Percentiles rank a stretch among this genome's conserved stretches.
Conservation (phyloP, 2,329 filamentous ascomycete genomes). For the Venturia oleaginea region DNA sequence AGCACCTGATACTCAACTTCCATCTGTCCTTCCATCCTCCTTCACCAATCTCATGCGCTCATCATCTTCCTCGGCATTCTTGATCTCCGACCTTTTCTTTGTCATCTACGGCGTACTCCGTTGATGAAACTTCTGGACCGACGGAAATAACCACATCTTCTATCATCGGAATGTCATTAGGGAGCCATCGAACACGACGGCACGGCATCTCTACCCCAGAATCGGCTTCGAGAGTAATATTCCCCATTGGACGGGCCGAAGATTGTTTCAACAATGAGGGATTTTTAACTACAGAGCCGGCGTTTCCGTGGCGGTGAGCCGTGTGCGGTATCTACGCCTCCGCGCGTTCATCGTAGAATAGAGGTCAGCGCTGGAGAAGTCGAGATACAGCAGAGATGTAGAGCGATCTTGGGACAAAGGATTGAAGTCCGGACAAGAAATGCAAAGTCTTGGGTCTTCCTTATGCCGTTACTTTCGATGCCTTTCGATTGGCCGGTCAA, state of each 20-base stretch:
- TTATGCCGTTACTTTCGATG: not conserved
- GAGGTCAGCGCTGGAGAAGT: not conserved
- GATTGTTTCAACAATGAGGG: not conserved
- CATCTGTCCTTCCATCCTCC: not conserved
- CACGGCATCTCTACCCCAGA: not conserved
- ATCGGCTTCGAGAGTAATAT: not conserved
- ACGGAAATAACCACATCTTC: not conserved
- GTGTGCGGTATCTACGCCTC: not conserved
- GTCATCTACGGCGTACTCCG: not conserved
- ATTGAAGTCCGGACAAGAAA: not conserved
- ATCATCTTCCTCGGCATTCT: not conserved
- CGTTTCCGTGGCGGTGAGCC: not conserved
- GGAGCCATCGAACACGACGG: not conserved
- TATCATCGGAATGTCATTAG: not conserved
- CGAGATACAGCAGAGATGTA: not conserved
- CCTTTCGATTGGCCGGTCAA: not conserved
- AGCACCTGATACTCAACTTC: not conserved
- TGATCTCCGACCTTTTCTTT: not conserved
- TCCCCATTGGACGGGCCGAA: not conserved
- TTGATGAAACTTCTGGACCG: not conserved
- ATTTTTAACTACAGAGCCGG: not conserved
- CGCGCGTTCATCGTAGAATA: not conserved
- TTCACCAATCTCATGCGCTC: not conserved
- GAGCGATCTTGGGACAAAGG: not conserved
- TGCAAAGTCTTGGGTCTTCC: not conserved